phyloP scores from a whole-genome alignment of 2,329 filamentous ascomycete species.

The Stromatinia cepivora region DNA sequence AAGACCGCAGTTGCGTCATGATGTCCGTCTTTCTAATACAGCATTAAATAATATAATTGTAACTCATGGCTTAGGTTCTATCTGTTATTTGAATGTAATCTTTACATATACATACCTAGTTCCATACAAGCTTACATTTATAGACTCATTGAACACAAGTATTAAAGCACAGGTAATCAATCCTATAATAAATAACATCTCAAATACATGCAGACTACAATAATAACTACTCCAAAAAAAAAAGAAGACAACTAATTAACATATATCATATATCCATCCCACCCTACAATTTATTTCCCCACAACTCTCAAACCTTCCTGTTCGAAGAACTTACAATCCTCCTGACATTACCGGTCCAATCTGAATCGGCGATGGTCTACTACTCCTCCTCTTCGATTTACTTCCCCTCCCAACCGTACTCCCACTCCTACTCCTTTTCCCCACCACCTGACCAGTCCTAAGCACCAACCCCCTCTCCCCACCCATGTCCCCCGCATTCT shows the following conservation, averaged over 20 bases:
- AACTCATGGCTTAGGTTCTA: background rate
- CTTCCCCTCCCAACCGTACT: background rate
- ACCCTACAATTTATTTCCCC: background rate
- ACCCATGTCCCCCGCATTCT: background rate
- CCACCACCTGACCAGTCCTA: background rate
- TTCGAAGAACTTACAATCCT: background rate
- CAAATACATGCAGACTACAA: background rate
- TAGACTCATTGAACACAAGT: background rate
- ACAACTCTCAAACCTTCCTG: background rate
- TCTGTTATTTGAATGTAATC: background rate
- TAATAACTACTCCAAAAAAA: background rate
- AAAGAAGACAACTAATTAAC: background rate
- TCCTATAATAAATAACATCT: background rate
- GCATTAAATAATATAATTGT: background rate
- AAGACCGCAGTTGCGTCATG: background rate
- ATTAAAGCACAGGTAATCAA: too few species aligned
- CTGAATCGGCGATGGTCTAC: background rate
- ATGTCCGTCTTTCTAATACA: background rate
- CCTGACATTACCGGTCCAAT: slow-evolving; percentile 6
- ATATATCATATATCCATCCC: background rate
- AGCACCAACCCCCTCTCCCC: background rate
- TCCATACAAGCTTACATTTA: background rate
- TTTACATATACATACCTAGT: background rate
- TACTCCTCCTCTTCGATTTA: background rate
- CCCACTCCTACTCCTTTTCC: background rate